These are phyloP conservation scores for Dendrocalamus sinicus DNA, from an alignment of 176 grass and related monocot species.

Conservation along the genomic window DNA sequence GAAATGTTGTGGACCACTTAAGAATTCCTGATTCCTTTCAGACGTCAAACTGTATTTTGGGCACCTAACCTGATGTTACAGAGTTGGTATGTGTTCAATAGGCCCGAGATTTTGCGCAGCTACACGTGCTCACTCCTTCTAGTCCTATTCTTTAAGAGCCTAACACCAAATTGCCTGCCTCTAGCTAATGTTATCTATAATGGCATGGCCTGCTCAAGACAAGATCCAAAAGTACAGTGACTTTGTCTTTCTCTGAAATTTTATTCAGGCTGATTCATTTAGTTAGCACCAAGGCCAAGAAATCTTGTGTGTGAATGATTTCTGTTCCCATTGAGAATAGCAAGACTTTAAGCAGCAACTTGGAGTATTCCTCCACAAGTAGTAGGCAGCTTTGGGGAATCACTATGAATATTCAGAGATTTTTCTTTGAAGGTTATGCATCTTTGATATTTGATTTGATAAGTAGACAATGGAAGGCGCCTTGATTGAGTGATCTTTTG, in stretches of 20 bases:
- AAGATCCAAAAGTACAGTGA: conserved; percentile 52
- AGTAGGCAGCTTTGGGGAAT: conserved; percentile 9
- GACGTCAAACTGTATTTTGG: neutral
- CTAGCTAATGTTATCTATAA: conserved; percentile 34
- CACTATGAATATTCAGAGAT: neutral
- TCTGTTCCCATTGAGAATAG: conserved; percentile 21
- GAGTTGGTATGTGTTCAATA: conserved; percentile 3
- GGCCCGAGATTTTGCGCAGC: conserved; percentile 2
- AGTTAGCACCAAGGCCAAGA: neutral
- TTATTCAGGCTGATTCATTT: conserved; percentile 32
- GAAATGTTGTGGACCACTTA: conserved; percentile 39
- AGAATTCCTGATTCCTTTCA: conserved; percentile 25
- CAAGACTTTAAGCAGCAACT: neutral
- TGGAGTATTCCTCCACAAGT: conserved; percentile 17
- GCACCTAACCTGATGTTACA: conserved; percentile 26
- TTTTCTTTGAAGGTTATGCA: conserved; percentile 1
- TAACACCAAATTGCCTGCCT: conserved; percentile 2
- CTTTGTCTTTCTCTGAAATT: conserved; percentile 41
- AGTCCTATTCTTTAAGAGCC: conserved; percentile 13
- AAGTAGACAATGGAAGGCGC: neutral
- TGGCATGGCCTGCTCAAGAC: conserved; percentile 39
- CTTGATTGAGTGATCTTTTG: neutral
- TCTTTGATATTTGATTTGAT: conserved; percentile 13
- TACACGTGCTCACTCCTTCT: conserved; percentile 14
- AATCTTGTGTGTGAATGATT: conserved; percentile 22